A percentile compares a stretch with the other conserved stretches of the same genome.
Evolutionary conservation across 2,329 filamentous ascomycete genomes (phyloP).

Genomic region (Paecilomyces sp.): DNA sequence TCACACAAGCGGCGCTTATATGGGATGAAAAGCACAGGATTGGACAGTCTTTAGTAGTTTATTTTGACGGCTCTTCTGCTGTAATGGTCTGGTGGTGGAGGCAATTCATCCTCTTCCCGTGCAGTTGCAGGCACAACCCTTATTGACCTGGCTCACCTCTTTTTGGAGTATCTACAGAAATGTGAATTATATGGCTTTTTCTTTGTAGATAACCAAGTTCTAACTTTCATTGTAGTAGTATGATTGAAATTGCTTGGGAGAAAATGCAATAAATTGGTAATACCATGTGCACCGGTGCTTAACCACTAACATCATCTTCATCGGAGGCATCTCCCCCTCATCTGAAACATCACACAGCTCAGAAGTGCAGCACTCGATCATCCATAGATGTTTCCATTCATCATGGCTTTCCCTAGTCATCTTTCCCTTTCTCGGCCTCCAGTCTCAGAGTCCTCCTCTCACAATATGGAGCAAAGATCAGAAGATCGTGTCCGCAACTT

Average conservation of each 20-base stretch:
- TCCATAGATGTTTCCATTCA: neutral
- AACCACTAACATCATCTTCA: no score
- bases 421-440: neutral
- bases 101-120: neutral
- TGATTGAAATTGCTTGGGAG: no score
- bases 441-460: neutral
- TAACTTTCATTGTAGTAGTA: no score
- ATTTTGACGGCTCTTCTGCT: neutral
- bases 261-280: no score
- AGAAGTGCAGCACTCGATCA: no score
- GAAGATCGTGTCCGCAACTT: slow-evolving; percentile 18
- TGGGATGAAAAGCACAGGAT: neutral
- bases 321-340: no score
- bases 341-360: no score
- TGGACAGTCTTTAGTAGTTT: neutral
- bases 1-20: neutral
- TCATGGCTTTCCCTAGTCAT: neutral
- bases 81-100: neutral
- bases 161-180: neutral
- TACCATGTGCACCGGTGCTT: no score
- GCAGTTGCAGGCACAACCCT: neutral
- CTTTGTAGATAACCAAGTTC: no score
- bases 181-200: no score
- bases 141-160: neutral
- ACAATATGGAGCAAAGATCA: neutral